phyloP scores from a whole-genome alignment of 306 rosid species.

The Trifolium repens region DNA sequence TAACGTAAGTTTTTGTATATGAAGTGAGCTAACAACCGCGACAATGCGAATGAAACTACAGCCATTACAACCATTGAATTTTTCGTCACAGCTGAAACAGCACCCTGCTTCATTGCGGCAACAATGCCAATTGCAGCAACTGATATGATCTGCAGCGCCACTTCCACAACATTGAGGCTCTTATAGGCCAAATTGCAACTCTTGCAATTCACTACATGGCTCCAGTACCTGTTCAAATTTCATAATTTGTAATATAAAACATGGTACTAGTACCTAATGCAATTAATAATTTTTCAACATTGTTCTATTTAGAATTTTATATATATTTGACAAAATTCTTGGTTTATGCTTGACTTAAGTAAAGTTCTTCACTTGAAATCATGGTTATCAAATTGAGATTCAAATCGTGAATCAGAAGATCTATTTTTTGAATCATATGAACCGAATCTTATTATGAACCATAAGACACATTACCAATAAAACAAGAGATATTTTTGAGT shows the following conservation, averaged over 20 bases:
- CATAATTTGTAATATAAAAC: neutral
- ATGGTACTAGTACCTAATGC: neutral
- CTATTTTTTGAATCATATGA: no score
- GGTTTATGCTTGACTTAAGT: no score
- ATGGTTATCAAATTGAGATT: no score
- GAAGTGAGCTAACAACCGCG: slow-evolving; percentile 76
- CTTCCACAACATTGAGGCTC: slow-evolving; percentile 68
- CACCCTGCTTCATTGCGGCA: slow-evolving; percentile 63
- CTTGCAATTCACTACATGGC: slow-evolving; percentile 81
- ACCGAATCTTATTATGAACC: no score
- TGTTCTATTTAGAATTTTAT: no score
- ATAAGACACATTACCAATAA: no score
- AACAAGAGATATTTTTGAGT: no score
- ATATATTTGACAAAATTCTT: no score
- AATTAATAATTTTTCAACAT: no score
- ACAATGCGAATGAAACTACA: slow-evolving; percentile 69
- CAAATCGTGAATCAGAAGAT: no score
- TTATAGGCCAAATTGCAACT: slow-evolving; percentile 84
- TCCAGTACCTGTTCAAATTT: slow-evolving; percentile 65
- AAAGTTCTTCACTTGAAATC: no score
- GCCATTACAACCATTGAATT: slow-evolving; percentile 59
- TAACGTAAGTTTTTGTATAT: slow-evolving; percentile 75
- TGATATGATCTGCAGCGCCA: slow-evolving; percentile 62
- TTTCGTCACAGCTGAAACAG: slow-evolving; percentile 50
- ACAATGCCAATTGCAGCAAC: slow-evolving; percentile 70